These are phyloP conservation scores for Cyclocybe cylindracea DNA, from an alignment of 768 basidiomycete genomes.

Conservation along the genomic window DNA sequence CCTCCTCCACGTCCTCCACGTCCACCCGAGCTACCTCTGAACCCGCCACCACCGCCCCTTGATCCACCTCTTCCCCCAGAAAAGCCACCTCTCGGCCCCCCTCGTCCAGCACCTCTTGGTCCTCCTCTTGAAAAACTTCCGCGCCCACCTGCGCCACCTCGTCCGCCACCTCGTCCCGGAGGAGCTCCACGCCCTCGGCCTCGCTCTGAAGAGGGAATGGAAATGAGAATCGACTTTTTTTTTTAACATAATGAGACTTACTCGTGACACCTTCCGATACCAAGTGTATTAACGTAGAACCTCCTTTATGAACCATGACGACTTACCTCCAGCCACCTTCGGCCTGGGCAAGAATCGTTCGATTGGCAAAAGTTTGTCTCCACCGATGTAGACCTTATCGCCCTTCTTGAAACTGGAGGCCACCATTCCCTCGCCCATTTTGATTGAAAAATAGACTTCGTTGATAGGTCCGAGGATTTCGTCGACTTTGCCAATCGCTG, in stretches of 20 bases:
- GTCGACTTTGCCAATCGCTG: slow-evolving; percentile 94
- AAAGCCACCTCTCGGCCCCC: slow-evolving; percentile 31
- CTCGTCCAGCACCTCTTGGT: slow-evolving; percentile 39
- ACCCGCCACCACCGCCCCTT: slow-evolving; percentile 38
- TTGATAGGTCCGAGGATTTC: slow-evolving; percentile 99
- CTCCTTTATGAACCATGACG: slow-evolving; percentile 3
- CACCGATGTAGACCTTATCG: slow-evolving; percentile 96
- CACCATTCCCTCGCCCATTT: slow-evolving; percentile 96
- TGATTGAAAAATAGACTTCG: slow-evolving; percentile 96
- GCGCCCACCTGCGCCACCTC: slow-evolving; percentile 40
- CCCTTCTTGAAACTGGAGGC: slow-evolving; percentile 96
- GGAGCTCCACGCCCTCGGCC: slow-evolving; percentile 33
- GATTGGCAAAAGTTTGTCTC: slow-evolving; percentile 95
- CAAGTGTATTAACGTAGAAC: slow-evolving; percentile 2
- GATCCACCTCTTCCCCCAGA: slow-evolving; percentile 41
- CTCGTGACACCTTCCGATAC: slow-evolving; percentile 47
- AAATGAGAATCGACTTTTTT: slow-evolving; percentile 6
- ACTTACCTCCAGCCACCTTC: slow-evolving; percentile 70
- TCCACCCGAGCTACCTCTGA: slow-evolving; percentile 31
- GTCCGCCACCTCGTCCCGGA: slow-evolving; percentile 37
- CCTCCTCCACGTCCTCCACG: slow-evolving; percentile 28
- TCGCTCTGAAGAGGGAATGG: slow-evolving; percentile 31
- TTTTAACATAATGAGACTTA: slow-evolving; percentile 28
- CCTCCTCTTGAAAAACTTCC: slow-evolving; percentile 47
- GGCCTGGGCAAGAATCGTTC: slow-evolving; percentile 98